A percentile compares a stretch with the other conserved stretches of the same genome.
Conservation (phyloP, 2,329 filamentous ascomycete species). For the Coniochaeta sp. region DNA sequence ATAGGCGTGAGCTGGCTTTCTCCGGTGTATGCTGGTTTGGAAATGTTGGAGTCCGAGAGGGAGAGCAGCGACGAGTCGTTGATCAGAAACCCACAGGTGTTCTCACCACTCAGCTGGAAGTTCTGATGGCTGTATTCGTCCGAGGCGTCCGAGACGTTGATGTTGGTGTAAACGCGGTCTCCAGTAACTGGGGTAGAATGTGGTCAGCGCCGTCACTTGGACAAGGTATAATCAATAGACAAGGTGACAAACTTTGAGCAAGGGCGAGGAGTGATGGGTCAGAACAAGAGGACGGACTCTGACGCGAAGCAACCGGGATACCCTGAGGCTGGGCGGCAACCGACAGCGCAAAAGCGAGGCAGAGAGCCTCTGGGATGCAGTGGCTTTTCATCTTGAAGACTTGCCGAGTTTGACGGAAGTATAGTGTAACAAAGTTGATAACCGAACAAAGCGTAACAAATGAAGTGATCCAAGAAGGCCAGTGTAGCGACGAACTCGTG, state of each 20-base stretch:
- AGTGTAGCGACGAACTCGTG: not conserved
- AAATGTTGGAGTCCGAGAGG: not conserved
- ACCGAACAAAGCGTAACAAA: not conserved
- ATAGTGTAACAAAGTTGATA: not conserved
- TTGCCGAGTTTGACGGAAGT: not conserved
- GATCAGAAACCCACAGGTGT: not conserved
- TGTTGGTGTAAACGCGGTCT: not conserved
- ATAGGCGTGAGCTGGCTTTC: not conserved
- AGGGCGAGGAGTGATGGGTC: not conserved
- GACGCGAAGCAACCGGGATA: not conserved
- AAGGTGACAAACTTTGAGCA: not conserved
- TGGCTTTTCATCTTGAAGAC: not conserved
- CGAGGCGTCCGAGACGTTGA: not conserved
- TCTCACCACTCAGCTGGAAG: not conserved
- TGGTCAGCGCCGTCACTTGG: not conserved
- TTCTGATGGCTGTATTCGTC: not conserved
- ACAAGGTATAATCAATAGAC: not conserved
- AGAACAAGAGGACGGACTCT: not conserved
- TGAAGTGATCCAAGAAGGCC: not conserved
- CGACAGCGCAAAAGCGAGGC: not conserved
- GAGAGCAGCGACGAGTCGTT: not conserved
- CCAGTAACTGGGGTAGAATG: not conserved
- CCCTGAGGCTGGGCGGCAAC: not conserved
- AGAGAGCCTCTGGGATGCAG: not conserved
- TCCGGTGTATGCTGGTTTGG: not conserved